Evolutionary conservation across 257 asterid genomes (phyloP), one percentile per base, ranked within the genome.

Genomic region (Salvia splendens): DNA sequence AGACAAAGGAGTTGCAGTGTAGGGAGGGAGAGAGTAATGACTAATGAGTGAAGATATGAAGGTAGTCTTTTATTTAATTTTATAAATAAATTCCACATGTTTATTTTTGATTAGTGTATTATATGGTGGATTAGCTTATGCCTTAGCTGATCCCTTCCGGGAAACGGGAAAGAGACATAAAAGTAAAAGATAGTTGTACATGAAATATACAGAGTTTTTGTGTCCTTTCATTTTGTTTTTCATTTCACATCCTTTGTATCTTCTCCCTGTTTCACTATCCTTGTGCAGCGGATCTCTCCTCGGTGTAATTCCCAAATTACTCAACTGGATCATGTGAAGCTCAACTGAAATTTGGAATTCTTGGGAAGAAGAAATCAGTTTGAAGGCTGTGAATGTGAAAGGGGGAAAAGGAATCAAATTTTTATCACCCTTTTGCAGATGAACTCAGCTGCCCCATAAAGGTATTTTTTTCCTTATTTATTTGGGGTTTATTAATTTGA

Each of bases 251-350:
- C 30, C 57, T 24, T 51, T 38, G 6, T 33, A 52, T 16, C 30
- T 9, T 12, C 12, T 30, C 41, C 32, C 8, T 38, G 4, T 40
- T 40, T 55, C 6, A 9, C 47, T 32, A 30, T 52, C 63, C 55
- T 51, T 57, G 24, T 70, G 71, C 57, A 50, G 69, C 53, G 69
- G 81, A 81, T 81, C 86, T 78, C 77, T 40, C 58, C 57, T 54
- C 12, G 10, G 35, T 30, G 51, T 55, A 48, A 33, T 42, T 42
- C 42, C 38, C 8, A 67, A 69, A 59, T 51, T 30, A 49, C 20
- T 57, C 78, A 20, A 66, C 35, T 51, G 12, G 16, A 50, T 58
- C 67, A 45, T 33, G 45, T 73, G 72, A 60, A 61, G 47, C 14
- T 56, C 46, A 6, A 6, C 12, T 9, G 3, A 55, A 28, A 6